Evolutionary conservation across 2,329 filamentous ascomycete species (phyloP).

Genomic region (Scedosporium aurantiacum): DNA sequence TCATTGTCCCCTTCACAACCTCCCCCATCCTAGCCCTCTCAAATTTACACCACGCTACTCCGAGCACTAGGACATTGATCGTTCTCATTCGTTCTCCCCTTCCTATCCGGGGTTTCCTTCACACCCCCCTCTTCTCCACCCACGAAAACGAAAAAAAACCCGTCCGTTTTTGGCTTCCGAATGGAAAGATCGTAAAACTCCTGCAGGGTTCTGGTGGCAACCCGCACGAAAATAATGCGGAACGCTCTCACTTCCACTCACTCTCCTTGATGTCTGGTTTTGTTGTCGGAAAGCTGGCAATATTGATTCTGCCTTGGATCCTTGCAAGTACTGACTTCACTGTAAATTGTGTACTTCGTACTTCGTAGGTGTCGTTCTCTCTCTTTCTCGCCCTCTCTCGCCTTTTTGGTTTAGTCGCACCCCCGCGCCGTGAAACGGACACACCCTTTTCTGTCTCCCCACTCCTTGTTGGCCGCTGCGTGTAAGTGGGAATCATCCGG

Average conservation of each 20-base stretch:
- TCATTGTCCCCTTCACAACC: too few species aligned
- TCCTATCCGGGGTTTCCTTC: not conserved
- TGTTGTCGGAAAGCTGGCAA: not conserved
- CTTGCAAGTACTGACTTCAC: too few species aligned
- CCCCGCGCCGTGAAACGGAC: not conserved
- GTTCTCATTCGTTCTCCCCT: not conserved
- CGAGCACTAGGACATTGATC: too few species aligned
- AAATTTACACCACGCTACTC: too few species aligned
- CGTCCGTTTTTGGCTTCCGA: not conserved
- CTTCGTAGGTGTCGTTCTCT: not conserved
- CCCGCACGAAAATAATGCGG: conserved; percentile 4
- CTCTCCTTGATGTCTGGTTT: not conserved
- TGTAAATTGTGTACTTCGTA: too few species aligned
- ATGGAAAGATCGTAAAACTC: not conserved
- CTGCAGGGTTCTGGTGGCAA: conserved; percentile 4
- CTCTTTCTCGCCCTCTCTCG: not conserved
- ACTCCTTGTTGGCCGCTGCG: not conserved
- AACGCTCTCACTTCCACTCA: not conserved
- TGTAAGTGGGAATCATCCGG: not conserved
- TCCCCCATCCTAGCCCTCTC: too few species aligned
- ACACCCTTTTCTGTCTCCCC: not conserved
- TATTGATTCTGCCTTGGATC: not conserved
- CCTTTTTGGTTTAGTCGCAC: not conserved
- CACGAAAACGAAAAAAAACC: not conserved
- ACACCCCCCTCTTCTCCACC: not conserved